Evolutionary conservation across 1,139 yeast genomes (phyloP), one percentile per base, ranked within the genome.

Genomic region (Fermentozyma sake): DNA sequence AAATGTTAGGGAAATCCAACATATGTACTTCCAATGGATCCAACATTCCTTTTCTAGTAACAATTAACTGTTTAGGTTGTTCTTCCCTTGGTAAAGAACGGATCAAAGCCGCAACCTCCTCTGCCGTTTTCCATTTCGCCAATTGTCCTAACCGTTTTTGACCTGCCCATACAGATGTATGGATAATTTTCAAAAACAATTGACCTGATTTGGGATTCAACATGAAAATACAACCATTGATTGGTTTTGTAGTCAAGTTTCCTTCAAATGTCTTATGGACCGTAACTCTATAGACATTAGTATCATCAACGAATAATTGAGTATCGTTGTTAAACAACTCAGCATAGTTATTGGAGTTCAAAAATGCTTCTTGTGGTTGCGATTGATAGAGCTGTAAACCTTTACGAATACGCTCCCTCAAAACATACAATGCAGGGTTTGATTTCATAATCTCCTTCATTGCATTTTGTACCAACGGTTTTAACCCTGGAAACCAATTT

Each of bases 81-180:
- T 91, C 96, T 50, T 91, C 96, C 31, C 76, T 71, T 1, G 97
- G 97, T 33, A 91, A 59, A 0, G 97, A 85, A 26, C 96, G 69
- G 14, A 91, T 72, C 39, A 91, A 63, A 0, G 96, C 95, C 7
- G 96, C 91, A 14, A 87, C 95, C 58, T 91, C 98, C 56, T 93
- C 99, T 0, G 98, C 98, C 2, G 97, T 81, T 52, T 91, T 91
- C 98, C 98, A 93, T 51, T 91, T 91, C 1, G 97, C 93, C 37
- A 93, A 63, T 51, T 91, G 97, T 16, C 95, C 85, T 41, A 91
- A 67, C 45, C 97, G 81, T 48, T 87, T 89, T 53, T 93, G 97
- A 10, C 99, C 99, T 2, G 96, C 81, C 95, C 96, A 93, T 2
- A 87, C 95, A 6, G 95, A 83, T 0, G 95, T 86, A 48, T 91